These are phyloP conservation scores for Lolium rigidum DNA, from an alignment of 176 grass and related monocot species.

Conservation along the genomic window DNA sequence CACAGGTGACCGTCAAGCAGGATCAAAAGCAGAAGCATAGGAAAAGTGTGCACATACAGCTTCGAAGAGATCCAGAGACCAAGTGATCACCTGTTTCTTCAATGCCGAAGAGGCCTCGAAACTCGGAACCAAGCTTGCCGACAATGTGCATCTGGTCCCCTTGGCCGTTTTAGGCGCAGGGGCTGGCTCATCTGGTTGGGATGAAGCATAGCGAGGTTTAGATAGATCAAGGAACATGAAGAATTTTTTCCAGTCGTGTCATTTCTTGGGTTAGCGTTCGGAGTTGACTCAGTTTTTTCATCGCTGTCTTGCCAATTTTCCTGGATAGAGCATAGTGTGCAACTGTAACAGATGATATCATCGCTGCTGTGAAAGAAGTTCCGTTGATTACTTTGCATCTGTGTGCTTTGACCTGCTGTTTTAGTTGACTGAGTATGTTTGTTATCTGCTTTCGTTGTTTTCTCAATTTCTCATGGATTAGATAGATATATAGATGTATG, in stretches of 20 bases:
- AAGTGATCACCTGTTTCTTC: slow-evolving; percentile 20
- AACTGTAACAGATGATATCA: slow-evolving; percentile 38
- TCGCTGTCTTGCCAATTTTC: slow-evolving; percentile 51
- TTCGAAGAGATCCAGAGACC: slow-evolving; percentile 37
- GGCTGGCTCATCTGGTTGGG: slow-evolving; percentile 30
- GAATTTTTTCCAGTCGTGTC: not conserved
- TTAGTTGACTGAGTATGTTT: not conserved
- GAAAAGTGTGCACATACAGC: slow-evolving; percentile 45
- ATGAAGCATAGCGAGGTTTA: slow-evolving; percentile 50
- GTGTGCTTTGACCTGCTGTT: not conserved
- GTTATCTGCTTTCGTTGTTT: too few relatives aligned
- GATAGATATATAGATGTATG: too few relatives aligned
- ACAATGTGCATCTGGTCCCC: slow-evolving; percentile 25
- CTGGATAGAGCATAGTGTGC: slow-evolving; percentile 39
- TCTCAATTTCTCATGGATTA: too few relatives aligned
- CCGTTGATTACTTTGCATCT: slow-evolving; percentile 18
- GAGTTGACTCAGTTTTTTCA: slow-evolving; percentile 20
- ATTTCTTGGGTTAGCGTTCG: slow-evolving; percentile 14
- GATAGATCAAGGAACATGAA: slow-evolving; percentile 27
- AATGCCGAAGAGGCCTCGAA: slow-evolving; percentile 14
- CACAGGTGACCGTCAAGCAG: slow-evolving; percentile 38
- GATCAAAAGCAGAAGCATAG: slow-evolving; percentile 17
- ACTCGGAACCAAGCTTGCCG: slow-evolving; percentile 30
- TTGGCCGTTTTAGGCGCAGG: slow-evolving; percentile 39
- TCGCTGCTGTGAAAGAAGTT: slow-evolving; percentile 40